Conservation (phyloP, 139 green algal species). For the Tetraselmis chui region DNA sequence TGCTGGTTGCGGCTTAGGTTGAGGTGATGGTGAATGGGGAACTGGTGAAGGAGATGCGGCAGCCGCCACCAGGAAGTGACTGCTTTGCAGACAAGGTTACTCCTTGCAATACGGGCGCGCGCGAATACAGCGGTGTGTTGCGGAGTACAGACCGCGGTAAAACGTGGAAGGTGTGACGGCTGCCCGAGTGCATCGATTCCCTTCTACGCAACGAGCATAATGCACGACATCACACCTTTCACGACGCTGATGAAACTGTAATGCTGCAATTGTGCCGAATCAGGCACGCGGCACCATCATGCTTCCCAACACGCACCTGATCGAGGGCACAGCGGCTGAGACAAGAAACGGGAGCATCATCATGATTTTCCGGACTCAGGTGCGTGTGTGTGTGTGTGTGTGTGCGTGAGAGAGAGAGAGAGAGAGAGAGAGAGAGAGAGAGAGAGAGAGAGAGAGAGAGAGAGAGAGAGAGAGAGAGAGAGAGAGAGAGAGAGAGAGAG, state of each 20-base stretch:
- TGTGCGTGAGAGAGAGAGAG: too few relatives aligned
- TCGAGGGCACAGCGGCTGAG: constrained; percentile 1
- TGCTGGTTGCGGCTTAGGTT: neutral
- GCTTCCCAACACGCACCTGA: neutral
- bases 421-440: too few relatives aligned
- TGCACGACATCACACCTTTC: too few relatives aligned
- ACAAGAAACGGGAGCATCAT: neutral
- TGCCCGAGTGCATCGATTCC: too few relatives aligned
- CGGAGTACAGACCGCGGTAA: neutral
- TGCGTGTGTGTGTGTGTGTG: too few relatives aligned
- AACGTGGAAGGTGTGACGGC: neutral
- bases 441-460: too few relatives aligned
- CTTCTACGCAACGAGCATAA: too few relatives aligned
- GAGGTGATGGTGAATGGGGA: neutral
- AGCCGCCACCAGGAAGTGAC: neutral
- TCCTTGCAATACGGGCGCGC: neutral
- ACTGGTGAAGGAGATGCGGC: neutral
- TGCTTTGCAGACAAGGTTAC: neutral
- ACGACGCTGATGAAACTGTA: too few relatives aligned
- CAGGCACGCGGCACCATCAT: neutral
- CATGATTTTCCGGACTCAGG: constrained; percentile 1
- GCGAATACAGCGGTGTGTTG: neutral
- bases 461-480: too few relatives aligned
- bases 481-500: too few relatives aligned
- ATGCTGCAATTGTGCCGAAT: too few relatives aligned